These are phyloP conservation scores for Babesia ovata DNA, from an alignment of 169 alveolate species.

Conservation along the genomic window DNA sequence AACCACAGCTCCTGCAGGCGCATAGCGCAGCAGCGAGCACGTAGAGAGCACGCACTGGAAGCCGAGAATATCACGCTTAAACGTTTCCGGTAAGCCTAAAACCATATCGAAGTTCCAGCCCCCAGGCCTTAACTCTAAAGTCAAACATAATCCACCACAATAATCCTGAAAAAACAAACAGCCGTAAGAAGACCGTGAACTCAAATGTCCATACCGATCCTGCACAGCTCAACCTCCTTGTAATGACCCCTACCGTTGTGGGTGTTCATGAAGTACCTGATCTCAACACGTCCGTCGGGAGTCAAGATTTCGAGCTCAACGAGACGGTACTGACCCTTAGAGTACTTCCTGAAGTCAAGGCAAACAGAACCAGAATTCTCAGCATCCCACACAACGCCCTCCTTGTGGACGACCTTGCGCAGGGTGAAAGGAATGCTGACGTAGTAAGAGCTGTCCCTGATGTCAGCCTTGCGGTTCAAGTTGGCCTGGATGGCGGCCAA, in stretches of 20 bases:
- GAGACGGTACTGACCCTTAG: slow-evolving; percentile 35
- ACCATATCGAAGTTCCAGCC: no score
- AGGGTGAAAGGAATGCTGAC: background rate
- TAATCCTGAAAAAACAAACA: background rate
- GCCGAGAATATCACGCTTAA: no score
- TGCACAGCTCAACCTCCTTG: slow-evolving; percentile 16
- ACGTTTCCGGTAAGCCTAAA: no score
- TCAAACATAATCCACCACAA: background rate
- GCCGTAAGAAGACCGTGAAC: no score
- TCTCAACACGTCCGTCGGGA: slow-evolving; percentile 41
- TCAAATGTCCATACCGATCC: slow-evolving; percentile 22
- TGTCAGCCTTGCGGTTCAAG: slow-evolving; percentile 3
- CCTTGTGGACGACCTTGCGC: slow-evolving; percentile 30
- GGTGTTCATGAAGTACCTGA: slow-evolving; percentile 49
- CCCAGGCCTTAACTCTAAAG: no score
- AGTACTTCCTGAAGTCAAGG: slow-evolving; percentile 28
- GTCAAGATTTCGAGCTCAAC: slow-evolving; percentile 39
- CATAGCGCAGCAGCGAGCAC: no score
- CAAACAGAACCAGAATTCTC: slow-evolving; percentile 17
- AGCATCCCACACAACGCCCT: slow-evolving; percentile 47
- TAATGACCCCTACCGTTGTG: slow-evolving; percentile 45
- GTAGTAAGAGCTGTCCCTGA: slow-evolving; percentile 22
- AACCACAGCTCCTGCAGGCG: no score
- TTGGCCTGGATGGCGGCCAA: slow-evolving; percentile 15
- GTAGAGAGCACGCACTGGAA: no score